Percentiles rank a stretch among this genome's conserved stretches.
These are phyloP conservation scores for Ballota nigra DNA, from an alignment of 257 asterid genomes.

Conservation along the genomic window DNA sequence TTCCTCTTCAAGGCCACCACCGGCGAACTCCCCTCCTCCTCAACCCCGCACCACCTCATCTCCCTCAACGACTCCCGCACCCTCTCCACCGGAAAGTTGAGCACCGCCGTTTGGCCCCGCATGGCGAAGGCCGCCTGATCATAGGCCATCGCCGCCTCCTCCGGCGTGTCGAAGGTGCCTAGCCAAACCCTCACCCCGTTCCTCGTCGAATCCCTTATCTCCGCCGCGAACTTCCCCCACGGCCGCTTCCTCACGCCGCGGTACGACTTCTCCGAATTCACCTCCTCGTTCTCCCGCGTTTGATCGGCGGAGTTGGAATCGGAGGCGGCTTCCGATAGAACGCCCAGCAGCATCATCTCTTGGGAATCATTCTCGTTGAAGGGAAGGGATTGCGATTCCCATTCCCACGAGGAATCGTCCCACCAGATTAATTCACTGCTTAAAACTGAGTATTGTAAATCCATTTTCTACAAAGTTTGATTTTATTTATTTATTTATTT, in stretches of 20 bases:
- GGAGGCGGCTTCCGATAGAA: constrained; percentile 33
- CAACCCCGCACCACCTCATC: constrained; percentile 32
- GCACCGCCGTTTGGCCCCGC: constrained; percentile 59
- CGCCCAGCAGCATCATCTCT: constrained; percentile 36
- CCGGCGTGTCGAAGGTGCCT: constrained; percentile 79
- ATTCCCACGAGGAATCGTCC: constrained; percentile 14
- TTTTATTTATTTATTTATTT: neutral
- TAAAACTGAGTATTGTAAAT: neutral
- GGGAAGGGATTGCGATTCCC: constrained; percentile 34
- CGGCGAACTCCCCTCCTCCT: constrained; percentile 50
- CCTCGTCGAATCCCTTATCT: constrained; percentile 80
- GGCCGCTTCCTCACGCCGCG: constrained; percentile 81
- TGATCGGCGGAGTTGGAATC: constrained; percentile 34
- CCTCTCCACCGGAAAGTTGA: constrained; percentile 66
- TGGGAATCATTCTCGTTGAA: constrained; percentile 48
- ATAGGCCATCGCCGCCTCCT: constrained; percentile 84
- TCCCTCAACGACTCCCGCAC: constrained; percentile 61
- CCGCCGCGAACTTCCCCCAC: constrained; percentile 93
- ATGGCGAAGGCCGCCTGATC: constrained; percentile 83
- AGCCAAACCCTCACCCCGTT: constrained; percentile 77
- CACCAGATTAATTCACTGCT: constrained; percentile 23
- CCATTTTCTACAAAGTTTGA: constrained; percentile 10
- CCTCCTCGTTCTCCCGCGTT: neutral
- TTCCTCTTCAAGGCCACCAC: constrained; percentile 70
- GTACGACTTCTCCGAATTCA: constrained; percentile 35